Evolutionary conservation across 2,329 filamentous ascomycete genomes (phyloP).

Genomic region (Aspergillus proliferans): DNA sequence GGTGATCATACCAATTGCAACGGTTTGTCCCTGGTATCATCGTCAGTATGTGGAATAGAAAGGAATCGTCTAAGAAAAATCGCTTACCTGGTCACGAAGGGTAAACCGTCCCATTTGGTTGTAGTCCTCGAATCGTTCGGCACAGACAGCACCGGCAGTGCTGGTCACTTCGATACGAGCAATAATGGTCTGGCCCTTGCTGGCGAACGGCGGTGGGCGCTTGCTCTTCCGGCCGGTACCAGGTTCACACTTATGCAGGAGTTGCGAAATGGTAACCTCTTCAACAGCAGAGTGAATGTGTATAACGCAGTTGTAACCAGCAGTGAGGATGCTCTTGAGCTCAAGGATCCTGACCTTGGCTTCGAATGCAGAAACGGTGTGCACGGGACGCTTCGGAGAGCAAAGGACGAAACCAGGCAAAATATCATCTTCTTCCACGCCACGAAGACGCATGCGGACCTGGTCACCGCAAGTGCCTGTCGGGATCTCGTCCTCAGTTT

Average conservation of each 20-base stretch:
- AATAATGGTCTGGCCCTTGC: slow-evolving; percentile 74
- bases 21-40: slow-evolving; percentile 76
- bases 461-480: slow-evolving; percentile 89
- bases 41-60: slow-evolving; percentile 17
- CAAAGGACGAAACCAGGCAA: slow-evolving; percentile 93
- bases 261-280: slow-evolving; percentile 82
- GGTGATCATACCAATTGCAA: slow-evolving; percentile 98
- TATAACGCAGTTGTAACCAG: slow-evolving; percentile 95
- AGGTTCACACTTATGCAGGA: slow-evolving; percentile 93
- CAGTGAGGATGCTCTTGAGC: slow-evolving; percentile 85
- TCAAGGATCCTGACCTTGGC: slow-evolving; percentile 95
- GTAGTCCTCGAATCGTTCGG: slow-evolving; percentile 94
- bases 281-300: slow-evolving; percentile 97
- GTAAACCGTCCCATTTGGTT: slow-evolving; percentile 89
- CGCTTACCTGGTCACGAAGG: slow-evolving; percentile 71
- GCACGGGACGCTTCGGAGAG: slow-evolving; percentile 86
- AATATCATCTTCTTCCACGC: slow-evolving; percentile 96
- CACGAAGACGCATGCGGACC: slow-evolving; percentile 82
- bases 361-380: slow-evolving; percentile 84
- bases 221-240: slow-evolving; percentile 92
- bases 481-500: slow-evolving; percentile 86
- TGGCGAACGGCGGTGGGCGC: slow-evolving; percentile 84
- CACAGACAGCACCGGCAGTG: slow-evolving; percentile 78
- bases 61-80: slow-evolving; percentile 5
- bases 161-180: slow-evolving; percentile 83